Evolutionary conservation across 257 asterid species (phyloP), one percentile per base, ranked within the genome.

Genomic region (Echites panduratus): DNA sequence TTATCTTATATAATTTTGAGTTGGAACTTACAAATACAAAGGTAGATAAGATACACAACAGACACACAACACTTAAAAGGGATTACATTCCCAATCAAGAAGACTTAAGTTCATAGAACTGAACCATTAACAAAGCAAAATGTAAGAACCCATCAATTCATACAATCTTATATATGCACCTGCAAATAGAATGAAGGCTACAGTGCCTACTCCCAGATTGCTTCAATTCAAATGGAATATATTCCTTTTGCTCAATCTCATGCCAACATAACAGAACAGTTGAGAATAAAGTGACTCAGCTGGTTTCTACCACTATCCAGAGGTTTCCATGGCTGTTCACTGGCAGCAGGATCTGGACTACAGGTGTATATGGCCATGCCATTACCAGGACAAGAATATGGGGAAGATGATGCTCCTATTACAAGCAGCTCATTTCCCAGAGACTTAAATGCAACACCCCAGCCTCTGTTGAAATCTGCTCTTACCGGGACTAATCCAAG

Each of bases 401-500:
- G 3, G 38, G 38, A 62, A 1, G 64, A 66, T 0, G 83, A 82
- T 1, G 87, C 88, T 16, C 96, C 97, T 5, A 90, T 90, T 6
- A 82, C 96, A 70, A 90, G 77, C 47, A 90, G 88, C 82, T 87
- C 84, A 63, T 86, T 79, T 1, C 96, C 97, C 49, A 90, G 26
- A 1, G 94, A 87, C 86, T 89, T 89, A 71, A 90, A 90, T 9
- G 96, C 97, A 6, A 91, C 91, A 1, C 97, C 97, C 96, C 96
- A 91, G 2, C 96, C 97, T 52, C 83, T 53, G 62, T 85, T 84
- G 52, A 76, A 80, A 75, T 87, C 89, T 0, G 96, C 96, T 52
- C 91, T 84, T 57, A 90, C 92, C 0, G 96, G 96, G 7, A 88
- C 93, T 0, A 62, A 81, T 75, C 97, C 97, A 66, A 90, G 58